These are phyloP conservation scores for Claviceps digitariae DNA, from an alignment of 2,329 filamentous ascomycete genomes.

Conservation along the genomic window DNA sequence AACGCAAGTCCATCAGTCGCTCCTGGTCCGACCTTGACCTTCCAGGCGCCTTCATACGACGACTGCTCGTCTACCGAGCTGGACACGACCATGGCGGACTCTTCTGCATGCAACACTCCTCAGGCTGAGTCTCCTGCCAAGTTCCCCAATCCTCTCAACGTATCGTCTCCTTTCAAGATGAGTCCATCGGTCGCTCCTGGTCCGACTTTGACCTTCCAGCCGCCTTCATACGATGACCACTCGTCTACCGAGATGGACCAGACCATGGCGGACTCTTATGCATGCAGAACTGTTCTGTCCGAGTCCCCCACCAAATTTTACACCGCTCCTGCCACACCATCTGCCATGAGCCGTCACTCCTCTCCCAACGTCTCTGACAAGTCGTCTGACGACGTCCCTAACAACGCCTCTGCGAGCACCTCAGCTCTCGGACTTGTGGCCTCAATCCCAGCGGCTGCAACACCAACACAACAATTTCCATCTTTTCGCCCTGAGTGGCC, in stretches of 20 bases:
- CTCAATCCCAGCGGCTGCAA: constrained; percentile 10
- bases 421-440: constrained; percentile 12
- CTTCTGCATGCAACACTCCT: not conserved
- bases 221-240: not conserved
- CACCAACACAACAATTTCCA: constrained; percentile 9
- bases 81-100: not conserved
- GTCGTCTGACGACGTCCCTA: not conserved
- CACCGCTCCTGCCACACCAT: not conserved
- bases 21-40: constrained; percentile 1
- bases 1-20: not conserved
- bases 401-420: constrained; percentile 1
- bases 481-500: constrained; percentile 8
- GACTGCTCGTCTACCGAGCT: not conserved
- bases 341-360: not conserved
- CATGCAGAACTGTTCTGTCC: not conserved
- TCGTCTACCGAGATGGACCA: not conserved
- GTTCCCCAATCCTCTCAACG: not conserved
- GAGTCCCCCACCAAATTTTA: not conserved
- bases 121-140: not conserved
- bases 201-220: not conserved
- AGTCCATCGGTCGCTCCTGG: not conserved
- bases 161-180: not conserved
- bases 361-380: not conserved
- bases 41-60: not conserved
- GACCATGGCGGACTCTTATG: not conserved